These are phyloP conservation scores for Durusdinium trenchii DNA, from an alignment of 73 alveolate genomes.

Conservation along the genomic window DNA sequence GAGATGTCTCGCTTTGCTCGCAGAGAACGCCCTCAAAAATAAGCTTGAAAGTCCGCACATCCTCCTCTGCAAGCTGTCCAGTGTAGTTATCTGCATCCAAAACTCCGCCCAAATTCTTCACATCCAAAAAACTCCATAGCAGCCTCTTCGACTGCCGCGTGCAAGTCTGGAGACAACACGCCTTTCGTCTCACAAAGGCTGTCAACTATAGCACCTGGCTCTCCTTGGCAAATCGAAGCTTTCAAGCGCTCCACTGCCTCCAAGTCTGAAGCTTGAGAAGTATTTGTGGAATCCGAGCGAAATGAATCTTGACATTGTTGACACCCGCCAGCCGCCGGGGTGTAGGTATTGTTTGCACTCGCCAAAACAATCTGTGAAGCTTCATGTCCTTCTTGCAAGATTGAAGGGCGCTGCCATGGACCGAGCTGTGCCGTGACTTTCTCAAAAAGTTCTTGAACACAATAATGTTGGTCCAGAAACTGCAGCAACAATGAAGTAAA, in stretches of 20 bases:
- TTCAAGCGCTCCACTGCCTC: slow-evolving; percentile 17
- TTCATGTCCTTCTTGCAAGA: slow-evolving; percentile 1
- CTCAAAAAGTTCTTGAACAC: slow-evolving; percentile 9
- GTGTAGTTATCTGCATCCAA: neutral
- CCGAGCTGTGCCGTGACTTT: neutral
- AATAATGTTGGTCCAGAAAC: neutral
- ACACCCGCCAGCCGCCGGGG: neutral
- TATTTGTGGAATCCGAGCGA: neutral
- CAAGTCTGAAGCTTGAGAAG: neutral
- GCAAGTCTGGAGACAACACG: neutral
- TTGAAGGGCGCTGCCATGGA: neutral
- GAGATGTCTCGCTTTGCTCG: neutral
- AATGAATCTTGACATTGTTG: neutral
- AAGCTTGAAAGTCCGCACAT: neutral
- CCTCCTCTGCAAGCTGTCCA: neutral
- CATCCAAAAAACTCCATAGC: neutral
- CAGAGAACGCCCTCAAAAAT: neutral
- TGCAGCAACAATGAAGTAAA: neutral
- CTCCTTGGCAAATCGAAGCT: neutral
- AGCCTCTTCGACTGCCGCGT: neutral
- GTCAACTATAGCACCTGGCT: neutral
- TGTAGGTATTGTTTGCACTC: neutral
- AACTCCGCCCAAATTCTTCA: neutral
- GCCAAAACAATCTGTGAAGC: neutral
- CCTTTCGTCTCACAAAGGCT: neutral